Evolutionary conservation across 2,329 filamentous ascomycete genomes (phyloP), one percentile per base, ranked within the genome.

Genomic region (Fusarium sp.): DNA sequence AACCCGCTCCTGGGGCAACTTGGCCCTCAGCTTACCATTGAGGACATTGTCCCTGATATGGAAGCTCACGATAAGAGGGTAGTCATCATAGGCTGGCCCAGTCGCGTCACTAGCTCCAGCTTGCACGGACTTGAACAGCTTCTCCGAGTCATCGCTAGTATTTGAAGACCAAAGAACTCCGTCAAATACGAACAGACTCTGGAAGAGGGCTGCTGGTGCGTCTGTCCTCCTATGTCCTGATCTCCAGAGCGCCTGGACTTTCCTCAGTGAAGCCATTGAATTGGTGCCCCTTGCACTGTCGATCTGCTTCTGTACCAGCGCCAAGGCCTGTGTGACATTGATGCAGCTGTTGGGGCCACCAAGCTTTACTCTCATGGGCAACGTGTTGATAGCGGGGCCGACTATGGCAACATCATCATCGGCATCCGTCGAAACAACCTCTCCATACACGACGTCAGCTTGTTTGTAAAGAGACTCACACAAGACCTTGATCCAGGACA

Each of bases 161-260:
- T 45, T 3, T 3, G 38, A 25, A 9, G 67, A 35, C 1, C 46
- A 25, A 3, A 68, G 23, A 5, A 72, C 18, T 2, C 69, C 69
- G 7, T 71, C 69, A 12, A 69, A 71, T 5, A 72, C 69, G 3
- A 71, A 71, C 0, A 71, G 58, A 6, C 68, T 71, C 16, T 71
- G 69, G 44, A 72, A 71, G 3, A 71, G 52, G 12, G 42, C 41
- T 5, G 31, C 14, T 4, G 63, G 27, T 15, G 35, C 10, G 2
- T 44, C 15, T 21, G 10, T 21, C 7, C 7, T 10, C 4, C 21
- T 8, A 7, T 48, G 31, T 1, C 10, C 10, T 0, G 51, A 72
- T 23, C 69, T 62, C 69, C 68, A 71, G 5, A 54, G 15, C 3
- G 68, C 25, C 21, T 71, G 69, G 4, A 64, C 21, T 44, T 63